Evolutionary conservation across 2,329 filamentous ascomycete genomes (phyloP).

Genomic region (Alternaria hordeiaustralica): DNA sequence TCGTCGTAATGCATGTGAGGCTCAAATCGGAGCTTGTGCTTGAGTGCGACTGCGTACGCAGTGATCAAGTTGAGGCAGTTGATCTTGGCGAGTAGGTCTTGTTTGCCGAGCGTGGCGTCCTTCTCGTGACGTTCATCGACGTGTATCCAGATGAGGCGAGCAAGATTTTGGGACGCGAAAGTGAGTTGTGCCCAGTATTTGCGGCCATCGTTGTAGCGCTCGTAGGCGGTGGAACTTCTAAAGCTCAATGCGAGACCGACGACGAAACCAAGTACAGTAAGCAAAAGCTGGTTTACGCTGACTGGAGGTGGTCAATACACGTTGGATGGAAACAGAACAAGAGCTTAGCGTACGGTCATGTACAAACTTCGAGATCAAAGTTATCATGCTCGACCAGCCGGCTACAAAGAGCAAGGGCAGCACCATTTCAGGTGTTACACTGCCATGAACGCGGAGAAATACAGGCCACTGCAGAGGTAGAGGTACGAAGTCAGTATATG

Average conservation of each 20-base stretch:
- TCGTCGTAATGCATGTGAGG: conserved; percentile 79
- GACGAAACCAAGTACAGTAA: conserved; percentile 81
- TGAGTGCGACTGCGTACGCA: conserved; percentile 76
- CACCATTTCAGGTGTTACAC: conserved; percentile 75
- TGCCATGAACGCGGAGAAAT: conserved; percentile 76
- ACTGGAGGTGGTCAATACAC: conserved; percentile 41
- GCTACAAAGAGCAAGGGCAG: conserved; percentile 69
- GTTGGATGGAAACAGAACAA: neutral
- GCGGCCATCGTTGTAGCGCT: conserved; percentile 66
- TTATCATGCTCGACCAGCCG: conserved; percentile 71
- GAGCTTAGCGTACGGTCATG: conserved; percentile 28
- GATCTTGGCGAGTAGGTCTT: conserved; percentile 73
- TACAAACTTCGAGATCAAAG: conserved; percentile 55
- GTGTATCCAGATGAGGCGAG: conserved; percentile 86
- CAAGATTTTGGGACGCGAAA: conserved; percentile 63
- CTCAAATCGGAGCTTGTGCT: conserved; percentile 84
- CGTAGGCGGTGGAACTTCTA: conserved; percentile 77
- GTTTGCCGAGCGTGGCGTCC: conserved; percentile 61
- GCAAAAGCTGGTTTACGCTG: conserved; percentile 68
- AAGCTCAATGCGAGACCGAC: conserved; percentile 78
- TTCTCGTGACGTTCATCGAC: conserved; percentile 62
- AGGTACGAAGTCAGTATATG: neutral
- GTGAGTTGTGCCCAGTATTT: conserved; percentile 68
- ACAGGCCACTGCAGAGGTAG: conserved; percentile 62
- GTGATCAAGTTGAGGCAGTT: conserved; percentile 73